Base-by-base conservation (phyloP, 2,329 filamentous ascomycete species). In the Fusarium luffae region DNA sequence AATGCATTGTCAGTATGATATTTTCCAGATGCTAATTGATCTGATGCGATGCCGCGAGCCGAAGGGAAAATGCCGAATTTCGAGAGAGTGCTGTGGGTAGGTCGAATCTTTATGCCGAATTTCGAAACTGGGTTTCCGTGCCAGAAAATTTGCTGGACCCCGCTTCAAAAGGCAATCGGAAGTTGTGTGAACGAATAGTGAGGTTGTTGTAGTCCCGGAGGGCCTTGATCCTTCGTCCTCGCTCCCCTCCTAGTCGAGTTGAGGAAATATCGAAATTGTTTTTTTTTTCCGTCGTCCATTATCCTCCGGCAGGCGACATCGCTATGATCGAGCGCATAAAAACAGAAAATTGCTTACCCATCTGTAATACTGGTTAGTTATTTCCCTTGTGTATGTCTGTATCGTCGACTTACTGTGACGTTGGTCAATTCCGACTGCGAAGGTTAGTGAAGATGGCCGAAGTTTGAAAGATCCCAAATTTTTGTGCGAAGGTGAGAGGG, bases 341-440 rank as follows among this genome's bases (percentile, higher is more conserved):
- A 69, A 72, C 63, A 63, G 65, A 65, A 78, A 68, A 64, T 34
- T 75, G 79, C 87, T 89, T 89, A 89, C 87, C 87, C 87, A 89
- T 89, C 87, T 89, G 79, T 70, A 69, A 69, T 59, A 43, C 68
- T 73, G 72, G 79, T 85, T 78, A 85, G 82, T 77, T 10, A 73
- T 59, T 58, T 66, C 59, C 28, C 59, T 69, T 61, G 40, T 46
- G 79, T 80, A 74, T 80, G 76, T 79, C 72, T 63, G 63, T 60
- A 63, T 59, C 70, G 59, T 50, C 55, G 69, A 84, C 85, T 81
- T 83, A 86, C 84, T 81, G 77, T 85, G 82, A 82, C 79, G 76
- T 78, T 82, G 78, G 81, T 82, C 75, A 75, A 76, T 82, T 81
- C 71, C 80, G 78, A 83, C 79, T 80, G 77, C 79, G 77, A 81